Conservation (phyloP, 192 early-diverging fungal genomes). For the Coemansia sp. region DNA sequence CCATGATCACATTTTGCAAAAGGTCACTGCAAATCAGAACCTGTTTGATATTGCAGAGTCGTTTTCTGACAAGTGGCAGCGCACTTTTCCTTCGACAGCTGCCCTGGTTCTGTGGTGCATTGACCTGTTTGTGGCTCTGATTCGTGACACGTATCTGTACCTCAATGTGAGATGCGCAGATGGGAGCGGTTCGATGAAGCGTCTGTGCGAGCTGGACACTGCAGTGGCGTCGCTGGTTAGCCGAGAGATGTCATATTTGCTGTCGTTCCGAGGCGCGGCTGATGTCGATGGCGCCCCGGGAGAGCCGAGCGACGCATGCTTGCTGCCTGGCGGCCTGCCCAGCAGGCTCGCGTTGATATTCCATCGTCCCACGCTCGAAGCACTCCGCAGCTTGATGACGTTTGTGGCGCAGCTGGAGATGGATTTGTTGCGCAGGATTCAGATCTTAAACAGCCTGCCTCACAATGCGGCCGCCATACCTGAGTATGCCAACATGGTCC, state of each 20-base stretch:
- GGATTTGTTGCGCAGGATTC: constrained; percentile 30
- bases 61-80: constrained; percentile 36
- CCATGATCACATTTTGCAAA: constrained; percentile 36
- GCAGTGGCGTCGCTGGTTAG: constrained; percentile 1
- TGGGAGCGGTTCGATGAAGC: constrained; percentile 25
- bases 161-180: constrained; percentile 42
- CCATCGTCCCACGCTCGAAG: constrained; percentile 43
- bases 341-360: constrained; percentile 40
- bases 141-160: constrained; percentile 47
- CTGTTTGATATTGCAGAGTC: constrained; percentile 10
- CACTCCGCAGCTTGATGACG: constrained; percentile 36
- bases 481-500: constrained; percentile 21
- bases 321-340: constrained; percentile 33
- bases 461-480: constrained; percentile 25
- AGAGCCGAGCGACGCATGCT: neutral
- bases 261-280: constrained; percentile 15
- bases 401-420: constrained; percentile 30
- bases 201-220: constrained; percentile 28
- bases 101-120: constrained; percentile 51
- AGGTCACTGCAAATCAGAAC: constrained; percentile 1
- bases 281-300: neutral
- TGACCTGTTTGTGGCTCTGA: constrained; percentile 40
- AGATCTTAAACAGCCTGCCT: constrained; percentile 29
- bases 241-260: constrained; percentile 14
- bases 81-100: constrained; percentile 26